Evolutionary conservation across 2,329 filamentous ascomycete genomes (phyloP).

Genomic region (Botryotinia calthae): DNA sequence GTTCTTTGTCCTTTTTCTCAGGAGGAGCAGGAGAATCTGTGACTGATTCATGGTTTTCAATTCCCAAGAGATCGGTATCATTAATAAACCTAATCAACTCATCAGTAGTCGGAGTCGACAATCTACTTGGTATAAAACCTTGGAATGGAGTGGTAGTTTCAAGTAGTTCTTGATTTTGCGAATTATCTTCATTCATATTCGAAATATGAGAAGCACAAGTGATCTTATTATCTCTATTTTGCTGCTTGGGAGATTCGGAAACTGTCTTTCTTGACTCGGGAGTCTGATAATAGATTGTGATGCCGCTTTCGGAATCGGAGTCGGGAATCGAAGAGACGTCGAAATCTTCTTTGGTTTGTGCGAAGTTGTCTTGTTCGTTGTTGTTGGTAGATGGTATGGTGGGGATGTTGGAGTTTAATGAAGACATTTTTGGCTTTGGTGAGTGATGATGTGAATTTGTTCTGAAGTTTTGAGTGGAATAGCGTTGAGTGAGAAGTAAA

Average conservation of each 20-base stretch:
- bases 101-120: neutral
- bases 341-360: neutral
- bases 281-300: neutral
- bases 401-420: rapidly evolving
- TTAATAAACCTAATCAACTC: neutral
- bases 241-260: rapidly evolving
- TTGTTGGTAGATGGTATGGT: neutral
- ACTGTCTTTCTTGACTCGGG: neutral
- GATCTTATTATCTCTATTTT: neutral
- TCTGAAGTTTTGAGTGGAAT: neutral
- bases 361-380: neutral
- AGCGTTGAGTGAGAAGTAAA: neutral
- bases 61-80: neutral
- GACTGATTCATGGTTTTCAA: rapidly evolving
- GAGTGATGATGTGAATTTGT: neutral
- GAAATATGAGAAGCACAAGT: rapidly evolving
- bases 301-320: neutral
- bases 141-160: neutral
- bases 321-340: neutral
- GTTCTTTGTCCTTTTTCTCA: neutral
- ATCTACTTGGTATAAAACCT: neutral
- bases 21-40: rapidly evolving
- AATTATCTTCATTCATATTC: neutral
- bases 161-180: no score
- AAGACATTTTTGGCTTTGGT: neutral